These are phyloP conservation scores for Exophiala dermatitidis DNA, from an alignment of 2,329 filamentous ascomycete genomes.

Conservation along the genomic window DNA sequence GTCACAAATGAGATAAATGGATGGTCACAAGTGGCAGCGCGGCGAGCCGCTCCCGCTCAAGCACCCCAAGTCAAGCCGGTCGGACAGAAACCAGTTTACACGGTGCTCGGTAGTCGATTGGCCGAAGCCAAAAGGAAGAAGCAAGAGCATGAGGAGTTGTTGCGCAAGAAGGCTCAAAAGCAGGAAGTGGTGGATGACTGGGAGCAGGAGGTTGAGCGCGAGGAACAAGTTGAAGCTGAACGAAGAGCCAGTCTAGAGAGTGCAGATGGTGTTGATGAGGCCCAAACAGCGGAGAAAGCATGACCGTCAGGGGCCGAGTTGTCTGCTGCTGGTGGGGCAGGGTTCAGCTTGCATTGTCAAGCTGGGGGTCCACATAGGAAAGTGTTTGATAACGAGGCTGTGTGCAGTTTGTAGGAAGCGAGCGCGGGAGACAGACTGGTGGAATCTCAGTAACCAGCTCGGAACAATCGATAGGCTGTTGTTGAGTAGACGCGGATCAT, in stretches of 20 bases:
- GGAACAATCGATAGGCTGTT: background rate
- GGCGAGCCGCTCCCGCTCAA: constrained; percentile 41
- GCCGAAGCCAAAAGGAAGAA: constrained; percentile 32
- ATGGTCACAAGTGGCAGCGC: constrained; percentile 49
- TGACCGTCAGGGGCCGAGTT: background rate
- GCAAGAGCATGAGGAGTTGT: constrained; percentile 36
- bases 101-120: constrained; percentile 30
- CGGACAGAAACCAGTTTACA: constrained; percentile 30
- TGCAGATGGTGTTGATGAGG: background rate
- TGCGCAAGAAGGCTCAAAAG: constrained; percentile 18
- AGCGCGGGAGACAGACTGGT: too few relatives aligned
- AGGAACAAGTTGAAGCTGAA: constrained; percentile 29
- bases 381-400: background rate
- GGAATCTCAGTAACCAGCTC: background rate
- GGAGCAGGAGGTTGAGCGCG: constrained; percentile 41
- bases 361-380: background rate
- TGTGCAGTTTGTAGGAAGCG: background rate
- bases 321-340: background rate
- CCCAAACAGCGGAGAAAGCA: background rate
- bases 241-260: constrained; percentile 1
- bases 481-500: background rate
- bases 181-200: constrained; percentile 39
- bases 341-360: background rate
- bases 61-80: constrained; percentile 36
- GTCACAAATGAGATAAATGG: constrained; percentile 34